Conservation (phyloP, 208 protist genomes). For the Trypanosoma avium region DNA sequence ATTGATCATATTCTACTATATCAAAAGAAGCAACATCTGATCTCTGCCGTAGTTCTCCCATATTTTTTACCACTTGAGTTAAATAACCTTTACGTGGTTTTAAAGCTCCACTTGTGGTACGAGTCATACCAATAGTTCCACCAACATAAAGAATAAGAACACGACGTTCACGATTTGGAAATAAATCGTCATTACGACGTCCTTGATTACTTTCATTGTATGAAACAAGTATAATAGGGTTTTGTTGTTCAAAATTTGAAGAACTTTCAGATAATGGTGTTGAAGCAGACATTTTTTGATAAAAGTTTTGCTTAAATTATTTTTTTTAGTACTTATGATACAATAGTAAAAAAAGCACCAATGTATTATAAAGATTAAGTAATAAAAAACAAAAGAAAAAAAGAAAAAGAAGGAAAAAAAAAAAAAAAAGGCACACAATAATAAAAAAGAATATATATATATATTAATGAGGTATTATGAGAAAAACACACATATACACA, state of each 20-base stretch:
- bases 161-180: conserved; percentile 10
- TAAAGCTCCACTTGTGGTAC: conserved; percentile 57
- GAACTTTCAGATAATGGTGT: not conserved
- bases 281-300: not conserved
- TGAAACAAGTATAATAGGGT: conserved; percentile 14
- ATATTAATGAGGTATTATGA: too few species aligned
- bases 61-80: conserved; percentile 55
- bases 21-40: conserved; percentile 68
- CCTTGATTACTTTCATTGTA: not conserved
- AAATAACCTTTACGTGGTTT: conserved; percentile 72
- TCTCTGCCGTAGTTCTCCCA: conserved; percentile 48
- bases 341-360: not conserved
- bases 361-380: not conserved
- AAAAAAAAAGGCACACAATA: too few species aligned
- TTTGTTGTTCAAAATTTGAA: not conserved
- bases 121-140: conserved; percentile 91
- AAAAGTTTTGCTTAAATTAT: too few species aligned
- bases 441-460: too few species aligned
- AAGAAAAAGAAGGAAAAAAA: not conserved
- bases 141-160: conserved; percentile 87
- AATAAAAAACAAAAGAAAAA: not conserved
- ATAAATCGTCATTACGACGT: conserved; percentile 2
- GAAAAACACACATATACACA: too few species aligned
- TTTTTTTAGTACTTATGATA: too few species aligned
- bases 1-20: conserved; percentile 73